A percentile compares a stretch with the other conserved stretches of the same genome.
phyloP scores from a whole-genome alignment of 768 basidiomycete species.

The Xerocomellus amylosporus region DNA sequence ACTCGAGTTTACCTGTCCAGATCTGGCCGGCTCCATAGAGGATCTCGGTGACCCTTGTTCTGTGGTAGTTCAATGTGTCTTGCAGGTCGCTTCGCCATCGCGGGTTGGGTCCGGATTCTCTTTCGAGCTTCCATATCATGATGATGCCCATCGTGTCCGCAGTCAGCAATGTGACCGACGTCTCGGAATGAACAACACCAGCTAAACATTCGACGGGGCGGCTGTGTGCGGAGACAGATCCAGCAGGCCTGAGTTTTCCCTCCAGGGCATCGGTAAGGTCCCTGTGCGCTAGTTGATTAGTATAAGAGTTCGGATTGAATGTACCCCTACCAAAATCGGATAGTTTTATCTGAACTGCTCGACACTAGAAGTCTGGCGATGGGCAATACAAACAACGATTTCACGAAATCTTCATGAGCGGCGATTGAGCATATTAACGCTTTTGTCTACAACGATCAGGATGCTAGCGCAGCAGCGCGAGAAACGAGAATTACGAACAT shows the following conservation, averaged over 20 bases:
- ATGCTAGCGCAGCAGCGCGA: not conserved
- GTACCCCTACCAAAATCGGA: conserved; percentile 75
- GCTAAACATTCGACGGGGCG: conserved; percentile 83
- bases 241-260: conserved; percentile 46
- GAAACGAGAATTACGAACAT: conserved; percentile 42
- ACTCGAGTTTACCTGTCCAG: conserved; percentile 70
- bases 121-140: conserved; percentile 69
- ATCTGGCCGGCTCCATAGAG: conserved; percentile 63
- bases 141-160: conserved; percentile 92
- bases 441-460: conserved; percentile 53
- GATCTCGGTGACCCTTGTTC: conserved; percentile 81
- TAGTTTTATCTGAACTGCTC: conserved; percentile 84
- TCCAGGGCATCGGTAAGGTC: conserved; percentile 52
- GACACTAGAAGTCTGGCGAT: conserved; percentile 69
- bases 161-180: conserved; percentile 61
- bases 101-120: conserved; percentile 36
- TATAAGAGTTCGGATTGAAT: not conserved
- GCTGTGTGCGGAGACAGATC: conserved; percentile 79
- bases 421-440: conserved; percentile 63
- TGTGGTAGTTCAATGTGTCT: conserved; percentile 66
- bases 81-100: conserved; percentile 52
- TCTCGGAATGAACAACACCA: conserved; percentile 47
- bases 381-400: conserved; percentile 72
- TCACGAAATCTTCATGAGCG: conserved; percentile 91
- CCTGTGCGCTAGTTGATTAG: conserved; percentile 41